These are phyloP conservation scores for Hymenoscyphus salicellus DNA, from an alignment of 2,329 filamentous ascomycete species.

Conservation along the genomic window DNA sequence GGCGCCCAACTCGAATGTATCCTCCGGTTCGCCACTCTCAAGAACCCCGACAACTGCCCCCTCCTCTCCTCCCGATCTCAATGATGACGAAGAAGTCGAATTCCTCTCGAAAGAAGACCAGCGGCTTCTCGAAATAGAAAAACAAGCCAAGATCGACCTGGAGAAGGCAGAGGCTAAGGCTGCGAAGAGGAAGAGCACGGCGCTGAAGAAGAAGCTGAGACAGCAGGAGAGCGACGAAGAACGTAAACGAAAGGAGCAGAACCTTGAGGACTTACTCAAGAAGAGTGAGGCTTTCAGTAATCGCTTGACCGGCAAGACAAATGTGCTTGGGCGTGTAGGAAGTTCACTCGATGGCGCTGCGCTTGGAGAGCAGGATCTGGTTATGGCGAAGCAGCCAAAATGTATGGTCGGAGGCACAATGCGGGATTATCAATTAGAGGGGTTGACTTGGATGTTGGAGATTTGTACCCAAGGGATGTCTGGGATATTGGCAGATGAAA, in stretches of 20 bases:
- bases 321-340: slow-evolving; percentile 60
- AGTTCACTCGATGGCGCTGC: slow-evolving; percentile 58
- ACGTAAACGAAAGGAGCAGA: slow-evolving; percentile 55
- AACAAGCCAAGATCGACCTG: not conserved
- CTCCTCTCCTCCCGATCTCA: slow-evolving; percentile 8
- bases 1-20: not conserved
- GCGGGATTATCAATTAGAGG: slow-evolving; percentile 91
- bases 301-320: slow-evolving; percentile 61
- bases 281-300: slow-evolving; percentile 61
- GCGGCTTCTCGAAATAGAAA: slow-evolving; percentile 7
- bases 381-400: slow-evolving; percentile 81
- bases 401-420: slow-evolving; percentile 84
- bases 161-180: slow-evolving; percentile 7
- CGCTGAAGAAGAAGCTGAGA: slow-evolving; percentile 9
- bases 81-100: slow-evolving; percentile 7
- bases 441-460: slow-evolving; percentile 83
- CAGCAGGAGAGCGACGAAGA: slow-evolving; percentile 37
- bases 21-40: not conserved
- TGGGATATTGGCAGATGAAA: slow-evolving; percentile 57
- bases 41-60: slow-evolving; percentile 3
- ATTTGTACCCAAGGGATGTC: slow-evolving; percentile 64
- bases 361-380: slow-evolving; percentile 63
- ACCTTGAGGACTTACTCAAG: slow-evolving; percentile 56
- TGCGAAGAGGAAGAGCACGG: slow-evolving; percentile 4
- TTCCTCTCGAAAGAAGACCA: slow-evolving; percentile 10